These are phyloP conservation scores for Lactifluus volemus DNA, from an alignment of 768 basidiomycete genomes.

Conservation along the genomic window DNA sequence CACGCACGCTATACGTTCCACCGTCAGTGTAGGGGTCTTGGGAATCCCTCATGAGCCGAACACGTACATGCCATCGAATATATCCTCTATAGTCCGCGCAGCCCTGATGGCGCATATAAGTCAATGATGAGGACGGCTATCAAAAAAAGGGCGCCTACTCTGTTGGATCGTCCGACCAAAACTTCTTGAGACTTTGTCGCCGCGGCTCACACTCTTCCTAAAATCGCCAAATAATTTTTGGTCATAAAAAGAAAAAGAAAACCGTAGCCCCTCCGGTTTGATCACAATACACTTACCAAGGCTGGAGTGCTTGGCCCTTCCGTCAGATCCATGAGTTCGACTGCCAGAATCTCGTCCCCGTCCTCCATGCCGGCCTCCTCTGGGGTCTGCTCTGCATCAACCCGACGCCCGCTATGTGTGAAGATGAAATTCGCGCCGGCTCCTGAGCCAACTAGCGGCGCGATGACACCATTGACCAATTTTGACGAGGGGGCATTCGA, in stretches of 20 bases:
- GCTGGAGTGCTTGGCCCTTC: constrained; percentile 53
- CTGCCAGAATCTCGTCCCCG: constrained; percentile 80
- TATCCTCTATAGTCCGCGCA: constrained; percentile 64
- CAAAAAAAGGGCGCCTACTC: constrained; percentile 44
- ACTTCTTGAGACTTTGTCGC: constrained; percentile 67
- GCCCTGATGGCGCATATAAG: constrained; percentile 39
- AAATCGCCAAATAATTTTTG: neutral
- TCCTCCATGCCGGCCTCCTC: constrained; percentile 86
- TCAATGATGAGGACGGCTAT: neutral
- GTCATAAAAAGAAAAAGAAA: neutral
- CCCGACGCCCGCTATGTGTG: constrained; percentile 67
- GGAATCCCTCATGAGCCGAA: neutral
- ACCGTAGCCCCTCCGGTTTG: neutral
- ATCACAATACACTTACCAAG: constrained; percentile 34
- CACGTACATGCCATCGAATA: constrained; percentile 79
- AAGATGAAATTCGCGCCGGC: constrained; percentile 69
- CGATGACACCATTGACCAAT: constrained; percentile 18
- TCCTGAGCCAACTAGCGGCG: constrained; percentile 23
- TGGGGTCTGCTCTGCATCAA: constrained; percentile 78
- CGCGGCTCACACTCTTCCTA: constrained; percentile 46
- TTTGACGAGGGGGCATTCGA: neutral
- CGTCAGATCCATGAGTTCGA: constrained; percentile 87
- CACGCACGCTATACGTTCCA: constrained; percentile 50
- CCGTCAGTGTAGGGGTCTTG: neutral
- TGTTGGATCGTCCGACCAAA: constrained; percentile 65